phyloP scores from a whole-genome alignment of 2,329 filamentous ascomycete species.

The Calonectria hongkongensis region DNA sequence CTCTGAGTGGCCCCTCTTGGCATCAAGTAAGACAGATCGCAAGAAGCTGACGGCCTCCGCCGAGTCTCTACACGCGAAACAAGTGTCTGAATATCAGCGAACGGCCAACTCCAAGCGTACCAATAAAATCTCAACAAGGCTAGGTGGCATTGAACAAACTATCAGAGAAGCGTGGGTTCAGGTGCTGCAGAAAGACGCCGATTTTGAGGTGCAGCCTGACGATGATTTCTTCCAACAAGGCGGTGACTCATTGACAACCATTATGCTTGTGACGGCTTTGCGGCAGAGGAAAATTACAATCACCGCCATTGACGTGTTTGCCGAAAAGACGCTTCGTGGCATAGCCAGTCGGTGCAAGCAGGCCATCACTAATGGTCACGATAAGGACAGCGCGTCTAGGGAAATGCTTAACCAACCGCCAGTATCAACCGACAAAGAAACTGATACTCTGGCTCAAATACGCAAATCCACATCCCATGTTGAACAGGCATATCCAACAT shows the following conservation, averaged over 20 bases:
- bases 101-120: too few species aligned
- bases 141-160: not conserved
- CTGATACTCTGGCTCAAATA: too few species aligned
- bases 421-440: not conserved
- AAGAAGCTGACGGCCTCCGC: not conserved
- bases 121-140: accelerated
- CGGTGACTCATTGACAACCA: not conserved
- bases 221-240: constrained; percentile 9
- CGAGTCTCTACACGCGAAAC: not conserved
- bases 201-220: not conserved
- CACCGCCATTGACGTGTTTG: not conserved
- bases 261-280: not conserved
- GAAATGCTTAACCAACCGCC: not conserved
- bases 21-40: not conserved
- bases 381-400: not conserved
- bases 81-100: not conserved
- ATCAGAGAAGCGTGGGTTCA: not conserved
- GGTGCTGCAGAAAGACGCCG: not conserved
- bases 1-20: not conserved
- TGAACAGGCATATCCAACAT: not conserved
- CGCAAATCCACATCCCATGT: too few species aligned
- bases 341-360: not conserved
- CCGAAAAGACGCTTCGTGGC: not conserved
- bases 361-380: not conserved
- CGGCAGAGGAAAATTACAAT: not conserved